A percentile compares a stretch with the other conserved stretches of the same genome.
Conservation (phyloP, 2,329 filamentous ascomycete genomes). For the Conoideocrella luteorostrata region DNA sequence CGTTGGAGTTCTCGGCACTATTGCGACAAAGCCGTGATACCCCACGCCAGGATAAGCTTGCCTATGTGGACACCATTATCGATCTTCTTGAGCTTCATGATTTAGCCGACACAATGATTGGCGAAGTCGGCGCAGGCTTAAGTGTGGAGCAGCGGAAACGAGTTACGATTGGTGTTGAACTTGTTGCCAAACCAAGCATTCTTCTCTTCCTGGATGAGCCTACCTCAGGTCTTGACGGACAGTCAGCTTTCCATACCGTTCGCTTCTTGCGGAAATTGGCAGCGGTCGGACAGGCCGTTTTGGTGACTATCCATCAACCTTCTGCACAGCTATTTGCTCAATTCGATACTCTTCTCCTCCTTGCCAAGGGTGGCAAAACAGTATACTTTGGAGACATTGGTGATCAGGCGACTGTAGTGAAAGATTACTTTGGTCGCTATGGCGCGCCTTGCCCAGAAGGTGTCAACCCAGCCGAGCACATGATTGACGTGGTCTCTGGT, state of each 20-base stretch:
- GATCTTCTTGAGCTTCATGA: slow-evolving; percentile 49
- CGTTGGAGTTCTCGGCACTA: slow-evolving; percentile 66
- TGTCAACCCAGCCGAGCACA: slow-evolving; percentile 70
- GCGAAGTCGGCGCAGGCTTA: slow-evolving; percentile 43
- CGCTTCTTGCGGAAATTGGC: slow-evolving; percentile 62
- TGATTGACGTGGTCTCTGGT: slow-evolving; percentile 57
- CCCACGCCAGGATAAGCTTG: slow-evolving; percentile 60
- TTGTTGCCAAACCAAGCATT: slow-evolving; percentile 54
- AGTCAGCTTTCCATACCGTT: slow-evolving; percentile 60
- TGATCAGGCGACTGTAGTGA: slow-evolving; percentile 45
- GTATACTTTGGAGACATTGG: slow-evolving; percentile 65
- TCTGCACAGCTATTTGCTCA: slow-evolving; percentile 59
- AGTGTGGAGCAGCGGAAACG: slow-evolving; percentile 48
- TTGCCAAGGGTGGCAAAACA: slow-evolving; percentile 58
- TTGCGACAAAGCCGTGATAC: slow-evolving; percentile 64
- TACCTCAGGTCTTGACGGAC: slow-evolving; percentile 60
- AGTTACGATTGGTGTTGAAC: slow-evolving; percentile 55
- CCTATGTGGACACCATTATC: slow-evolving; percentile 73
- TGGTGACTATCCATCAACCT: slow-evolving; percentile 67
- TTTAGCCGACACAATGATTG: slow-evolving; percentile 42
- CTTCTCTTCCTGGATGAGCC: slow-evolving; percentile 58
- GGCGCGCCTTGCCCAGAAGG: slow-evolving; percentile 56
- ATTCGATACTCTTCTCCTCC: slow-evolving; percentile 59
- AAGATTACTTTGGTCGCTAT: slow-evolving; percentile 59
- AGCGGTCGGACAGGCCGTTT: slow-evolving; percentile 58